phyloP scores from a whole-genome alignment of 2,329 filamentous ascomycete species.

The Penicillium sp. region DNA sequence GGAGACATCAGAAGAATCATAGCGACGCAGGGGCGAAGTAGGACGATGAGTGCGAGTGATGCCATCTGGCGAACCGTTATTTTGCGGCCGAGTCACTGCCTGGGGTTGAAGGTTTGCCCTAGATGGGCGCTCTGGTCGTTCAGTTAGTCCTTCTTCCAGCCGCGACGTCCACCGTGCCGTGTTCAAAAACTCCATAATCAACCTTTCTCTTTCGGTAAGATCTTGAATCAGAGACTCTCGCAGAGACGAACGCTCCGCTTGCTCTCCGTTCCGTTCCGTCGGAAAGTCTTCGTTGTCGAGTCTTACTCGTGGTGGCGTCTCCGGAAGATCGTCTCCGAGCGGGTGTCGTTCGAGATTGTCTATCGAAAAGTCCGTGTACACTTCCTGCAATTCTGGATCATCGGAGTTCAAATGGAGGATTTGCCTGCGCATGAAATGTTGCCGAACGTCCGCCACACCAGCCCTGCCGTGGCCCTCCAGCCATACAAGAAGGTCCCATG shows the following conservation, averaged over 20 bases:
- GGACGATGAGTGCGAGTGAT: constrained; percentile 31
- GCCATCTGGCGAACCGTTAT: constrained; percentile 32
- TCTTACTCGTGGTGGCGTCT: constrained; percentile 23
- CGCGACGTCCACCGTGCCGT: constrained; percentile 40
- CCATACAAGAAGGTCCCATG: constrained; percentile 90
- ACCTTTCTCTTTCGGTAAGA: constrained; percentile 42
- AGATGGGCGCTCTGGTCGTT: constrained; percentile 29
- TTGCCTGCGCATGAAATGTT: constrained; percentile 46
- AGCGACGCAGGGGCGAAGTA: constrained; percentile 32
- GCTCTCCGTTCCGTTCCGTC: constrained; percentile 19
- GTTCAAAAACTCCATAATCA: constrained; percentile 45
- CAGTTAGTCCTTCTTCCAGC: constrained; percentile 31
- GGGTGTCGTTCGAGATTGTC: constrained; percentile 25
- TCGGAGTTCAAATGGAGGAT: constrained; percentile 38
- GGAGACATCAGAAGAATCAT: constrained; percentile 30
- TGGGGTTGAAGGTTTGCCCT: constrained; percentile 29
- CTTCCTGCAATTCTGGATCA: constrained; percentile 33
- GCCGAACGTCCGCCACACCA: constrained; percentile 48
- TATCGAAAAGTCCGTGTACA: constrained; percentile 31
- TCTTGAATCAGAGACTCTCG: constrained; percentile 39
- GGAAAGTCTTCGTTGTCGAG: constrained; percentile 26
- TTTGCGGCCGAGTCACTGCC: constrained; percentile 26
- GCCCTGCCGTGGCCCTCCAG: constrained; percentile 70
- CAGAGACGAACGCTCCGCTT: constrained; percentile 26
- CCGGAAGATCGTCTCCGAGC: constrained; percentile 25